A percentile compares a stretch with the other conserved stretches of the same genome.
Conservation (phyloP, 495 filamentous ascomycete genomes). For the Podospora pseudoanserina region DNA sequence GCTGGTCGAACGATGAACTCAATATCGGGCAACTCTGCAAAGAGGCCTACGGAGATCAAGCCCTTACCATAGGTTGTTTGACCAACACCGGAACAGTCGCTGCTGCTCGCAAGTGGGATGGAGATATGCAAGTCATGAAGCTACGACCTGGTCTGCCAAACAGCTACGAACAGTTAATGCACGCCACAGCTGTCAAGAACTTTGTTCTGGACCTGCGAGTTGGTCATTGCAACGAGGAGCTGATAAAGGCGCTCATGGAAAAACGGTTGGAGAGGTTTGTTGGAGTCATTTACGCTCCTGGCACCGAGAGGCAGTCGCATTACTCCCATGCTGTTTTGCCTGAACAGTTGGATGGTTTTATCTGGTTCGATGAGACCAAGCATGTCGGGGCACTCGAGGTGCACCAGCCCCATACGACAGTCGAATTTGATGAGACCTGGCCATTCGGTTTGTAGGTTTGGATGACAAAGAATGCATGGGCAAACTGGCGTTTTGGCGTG, state of each 20-base stretch:
- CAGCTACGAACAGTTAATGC: constrained; percentile 38
- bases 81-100: constrained; percentile 57
- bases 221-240: constrained; percentile 32
- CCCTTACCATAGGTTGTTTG: constrained; percentile 52
- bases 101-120: constrained; percentile 54
- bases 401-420: constrained; percentile 46
- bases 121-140: constrained; percentile 54
- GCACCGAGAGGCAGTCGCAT: constrained; percentile 52
- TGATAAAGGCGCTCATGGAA: constrained; percentile 41
- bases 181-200: constrained; percentile 34
- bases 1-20: constrained; percentile 46
- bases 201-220: constrained; percentile 52
- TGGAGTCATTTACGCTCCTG: constrained; percentile 58
- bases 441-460: constrained; percentile 51
- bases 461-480: background rate
- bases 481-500: background rate
- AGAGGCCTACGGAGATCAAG: constrained; percentile 44
- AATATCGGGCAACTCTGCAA: constrained; percentile 57
- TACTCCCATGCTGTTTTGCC: constrained; percentile 53
- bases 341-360: constrained; percentile 54
- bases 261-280: constrained; percentile 53
- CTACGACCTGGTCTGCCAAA: constrained; percentile 27
- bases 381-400: constrained; percentile 51
- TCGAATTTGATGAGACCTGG: constrained; percentile 53
- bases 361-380: constrained; percentile 55